Conservation (phyloP, 176 grass and related monocot genomes). For the sorghum (Sorghum bicolor) region DNA sequence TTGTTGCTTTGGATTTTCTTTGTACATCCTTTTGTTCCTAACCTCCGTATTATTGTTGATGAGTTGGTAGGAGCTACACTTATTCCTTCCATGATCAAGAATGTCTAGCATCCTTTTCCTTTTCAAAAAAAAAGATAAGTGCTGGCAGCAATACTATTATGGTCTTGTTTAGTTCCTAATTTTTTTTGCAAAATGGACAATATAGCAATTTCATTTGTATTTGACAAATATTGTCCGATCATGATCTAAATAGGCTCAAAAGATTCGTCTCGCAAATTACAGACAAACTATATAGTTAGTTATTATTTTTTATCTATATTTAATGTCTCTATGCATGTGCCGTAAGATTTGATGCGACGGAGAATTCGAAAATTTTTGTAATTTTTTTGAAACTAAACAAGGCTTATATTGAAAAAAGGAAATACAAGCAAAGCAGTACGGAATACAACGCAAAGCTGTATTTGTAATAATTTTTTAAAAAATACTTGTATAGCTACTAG, state of each 20-base stretch:
- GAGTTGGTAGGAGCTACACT: not conserved
- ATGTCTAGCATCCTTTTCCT: not conserved
- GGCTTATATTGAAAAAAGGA: not conserved
- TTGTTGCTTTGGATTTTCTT: not conserved
- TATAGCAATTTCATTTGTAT: no score
- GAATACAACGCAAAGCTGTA: not conserved
- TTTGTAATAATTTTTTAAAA: not conserved
- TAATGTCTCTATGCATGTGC: no score
- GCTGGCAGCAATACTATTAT: not conserved
- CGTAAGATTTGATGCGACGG: no score
- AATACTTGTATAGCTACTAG: not conserved
- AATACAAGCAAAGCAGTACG: not conserved
- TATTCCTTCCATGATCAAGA: not conserved
- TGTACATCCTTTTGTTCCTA: not conserved
- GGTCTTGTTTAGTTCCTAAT: no score
- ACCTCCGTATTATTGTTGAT: not conserved
- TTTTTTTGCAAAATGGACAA: no score
- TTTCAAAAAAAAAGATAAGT: not conserved
- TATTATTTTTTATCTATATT: no score
- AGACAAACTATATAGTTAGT: no score
- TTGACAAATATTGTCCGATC: no score
- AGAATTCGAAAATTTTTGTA: no score
- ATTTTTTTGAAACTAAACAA: no score
- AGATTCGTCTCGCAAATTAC: no score
- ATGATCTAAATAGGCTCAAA: no score